Base-by-base conservation (phyloP, 1,139 yeast genomes). In the Magnusiomyces suaveolens region DNA sequence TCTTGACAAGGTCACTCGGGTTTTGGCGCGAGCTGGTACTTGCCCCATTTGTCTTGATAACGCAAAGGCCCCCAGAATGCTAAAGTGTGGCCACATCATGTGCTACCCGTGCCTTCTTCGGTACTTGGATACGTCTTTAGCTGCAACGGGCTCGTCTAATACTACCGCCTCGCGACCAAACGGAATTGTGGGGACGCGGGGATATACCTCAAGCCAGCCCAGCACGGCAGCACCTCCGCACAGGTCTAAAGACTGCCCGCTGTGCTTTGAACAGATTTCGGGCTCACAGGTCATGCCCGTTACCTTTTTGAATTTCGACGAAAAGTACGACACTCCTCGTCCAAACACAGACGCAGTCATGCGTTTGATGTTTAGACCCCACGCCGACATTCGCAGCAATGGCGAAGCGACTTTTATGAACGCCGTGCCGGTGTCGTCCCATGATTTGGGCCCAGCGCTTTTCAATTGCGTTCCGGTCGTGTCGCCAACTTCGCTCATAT, bases 21-120 rank as follows among this genome's bases (percentile, higher is more conserved):
- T 92, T 2, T 68, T 88, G 23, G 86, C 94, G 14, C 79, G 76
- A 60, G 87, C 89, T 16, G 80, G 83, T 54, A 80, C 76, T 29
- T 94, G 99, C 66, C 97, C 98, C 0, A 92, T 94, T 41, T 94
- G 99, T 67, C 74, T 92, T 20, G 95, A 87, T 54, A 84, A 82
- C 23, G 86, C 92, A 10, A 78, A 86, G 43, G 97, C 97, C 0
- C 97, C 98, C 1, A 74, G 97, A 55, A 94, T 94, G 97, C 81
- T 89, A 36, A 78, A 83, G 20, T 94, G 99, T 72, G 98, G 99
- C 2, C 99, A 94, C 66, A 78, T 89, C 16, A 79, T 92, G 64
- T 94, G 99, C 66, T 76, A 82, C 55, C 82, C 89, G 32, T 94
- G 99, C 66, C 70, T 90, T 43, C 69, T 88, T 53, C 79, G 90